These are phyloP conservation scores for Mycena rebaudengoi DNA, from an alignment of 768 basidiomycete genomes.

Conservation along the genomic window DNA sequence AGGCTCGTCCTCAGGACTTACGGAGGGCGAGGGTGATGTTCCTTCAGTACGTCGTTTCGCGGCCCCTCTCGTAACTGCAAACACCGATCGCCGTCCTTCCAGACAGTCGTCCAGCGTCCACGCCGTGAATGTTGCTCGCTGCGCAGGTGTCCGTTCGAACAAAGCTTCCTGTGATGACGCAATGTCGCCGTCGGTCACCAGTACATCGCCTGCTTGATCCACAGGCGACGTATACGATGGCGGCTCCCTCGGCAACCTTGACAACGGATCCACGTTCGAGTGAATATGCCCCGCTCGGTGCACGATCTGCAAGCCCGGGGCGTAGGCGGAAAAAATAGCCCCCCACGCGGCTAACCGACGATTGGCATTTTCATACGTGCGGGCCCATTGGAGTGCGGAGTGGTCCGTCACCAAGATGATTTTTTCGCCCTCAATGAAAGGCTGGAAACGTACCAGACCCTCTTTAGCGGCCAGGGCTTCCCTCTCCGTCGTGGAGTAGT, in stretches of 20 bases:
- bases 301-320: background rate
- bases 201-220: background rate
- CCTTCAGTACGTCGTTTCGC: no score
- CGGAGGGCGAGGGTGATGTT: no score
- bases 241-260: background rate
- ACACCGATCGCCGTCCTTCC: background rate
- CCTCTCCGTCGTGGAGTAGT: no score
- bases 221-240: background rate
- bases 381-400: conserved; percentile 7
- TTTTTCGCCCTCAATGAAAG: no score
- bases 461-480: no score
- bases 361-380: conserved; percentile 9
- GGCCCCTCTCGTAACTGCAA: background rate
- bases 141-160: background rate
- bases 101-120: background rate
- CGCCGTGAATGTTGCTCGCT: background rate
- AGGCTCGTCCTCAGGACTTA: no score
- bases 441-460: no score
- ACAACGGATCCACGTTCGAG: conserved; percentile 11
- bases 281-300: conserved; percentile 3
- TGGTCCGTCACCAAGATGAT: conserved; percentile 20
- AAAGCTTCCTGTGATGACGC: background rate
- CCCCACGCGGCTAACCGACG: conserved; percentile 32
- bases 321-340: conserved; percentile 27
- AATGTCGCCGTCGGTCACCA: background rate